Evolutionary conservation across 352 stramenopile species (phyloP).

Genomic region (Halophytophthora polymorphica): DNA sequence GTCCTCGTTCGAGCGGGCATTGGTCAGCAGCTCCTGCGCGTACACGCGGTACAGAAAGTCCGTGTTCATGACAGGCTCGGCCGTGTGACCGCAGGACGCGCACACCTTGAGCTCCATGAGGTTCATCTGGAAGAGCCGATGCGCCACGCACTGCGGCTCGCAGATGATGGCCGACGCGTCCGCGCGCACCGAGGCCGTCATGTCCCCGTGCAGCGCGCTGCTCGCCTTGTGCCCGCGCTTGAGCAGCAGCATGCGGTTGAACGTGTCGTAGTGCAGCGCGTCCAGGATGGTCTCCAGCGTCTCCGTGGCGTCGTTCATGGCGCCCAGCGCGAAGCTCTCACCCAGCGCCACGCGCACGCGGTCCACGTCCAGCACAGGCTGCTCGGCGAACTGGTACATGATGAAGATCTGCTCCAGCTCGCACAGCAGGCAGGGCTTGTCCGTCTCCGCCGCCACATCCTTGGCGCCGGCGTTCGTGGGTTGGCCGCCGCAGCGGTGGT

Average conservation of each 20-base stretch:
- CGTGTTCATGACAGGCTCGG: slow-evolving; percentile 79
- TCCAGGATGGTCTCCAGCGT: slow-evolving; percentile 81
- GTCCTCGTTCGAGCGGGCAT: slow-evolving; percentile 3
- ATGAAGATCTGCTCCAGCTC: slow-evolving; percentile 86
- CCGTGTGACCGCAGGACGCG: slow-evolving; percentile 50
- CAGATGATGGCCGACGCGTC: slow-evolving; percentile 70
- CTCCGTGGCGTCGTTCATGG: slow-evolving; percentile 86
- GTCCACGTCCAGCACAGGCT: slow-evolving; percentile 70
- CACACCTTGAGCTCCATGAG: slow-evolving; percentile 81
- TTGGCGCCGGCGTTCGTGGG: slow-evolving; percentile 20
- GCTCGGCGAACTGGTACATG: slow-evolving; percentile 80
- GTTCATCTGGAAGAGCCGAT: slow-evolving; percentile 85
- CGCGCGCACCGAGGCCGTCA: slow-evolving; percentile 49
- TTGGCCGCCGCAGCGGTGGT: slow-evolving; percentile 55
- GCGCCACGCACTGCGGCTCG: slow-evolving; percentile 75
- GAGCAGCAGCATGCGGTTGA: slow-evolving; percentile 68
- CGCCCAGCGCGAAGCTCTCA: slow-evolving; percentile 64
- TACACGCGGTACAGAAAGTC: slow-evolving; percentile 86
- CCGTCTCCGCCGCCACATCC: slow-evolving; percentile 4
- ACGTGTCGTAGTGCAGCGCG: slow-evolving; percentile 74
- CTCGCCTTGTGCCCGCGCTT: slow-evolving; percentile 19
- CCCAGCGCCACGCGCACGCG: slow-evolving; percentile 65
- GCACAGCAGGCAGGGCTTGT: slow-evolving; percentile 60
- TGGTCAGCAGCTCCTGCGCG: slow-evolving; percentile 57
- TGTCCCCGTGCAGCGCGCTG: slow-evolving; percentile 25